Base-by-base conservation (phyloP, 1,139 yeast species). In the Nakaseomyces bracarensis region DNA sequence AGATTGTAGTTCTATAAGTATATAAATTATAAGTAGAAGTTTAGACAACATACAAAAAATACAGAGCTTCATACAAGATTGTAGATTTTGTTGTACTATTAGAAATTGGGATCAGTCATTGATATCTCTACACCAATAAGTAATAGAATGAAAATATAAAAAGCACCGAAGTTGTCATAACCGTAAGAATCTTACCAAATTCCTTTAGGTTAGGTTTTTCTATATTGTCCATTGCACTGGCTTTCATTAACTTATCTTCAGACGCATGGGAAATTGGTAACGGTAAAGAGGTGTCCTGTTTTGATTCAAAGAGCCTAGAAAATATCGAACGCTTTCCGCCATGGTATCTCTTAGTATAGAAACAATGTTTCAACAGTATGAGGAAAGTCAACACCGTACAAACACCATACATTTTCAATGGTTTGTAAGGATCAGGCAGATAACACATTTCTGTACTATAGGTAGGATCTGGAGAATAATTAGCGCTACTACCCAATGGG, bases 391-490 rank as follows among this genome's bases (percentile, higher is more conserved):
- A 7, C 3, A 63, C 34, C 1, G 51, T 46, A 5, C 48, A 26
- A 3, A 46, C 3, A 10, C 57, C 46, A 50, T 78, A 79, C 15
- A 63, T 49, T 22, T 63, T 61, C 10, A 77, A 46, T 1, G 87
- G 74, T 22, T 61, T 55, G 50, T 72, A 81, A 1, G 95, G 93
- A 29, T 71, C 69, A 1, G 95, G 94, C 60, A 85, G 63, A 50
- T 75, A 76, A 55, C 96, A 87, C 57, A 57, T 40, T 41, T 48
- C 41, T 0, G 58, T 60, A 36, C 52, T 51, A 21, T 50, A 55
- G 2, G 64, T 57, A 19, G 44, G 22, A 13, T 37, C 43, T 4
- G 36, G 41, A 14, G 23, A 38, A 34, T 40, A 36, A 35, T 39
- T 45, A 3, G 39, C 47, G 13, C 49, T 42, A 13, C 49, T 49